Base-by-base conservation (phyloP, 345 rosid genomes). In the Hirschfeldia incana region DNA sequence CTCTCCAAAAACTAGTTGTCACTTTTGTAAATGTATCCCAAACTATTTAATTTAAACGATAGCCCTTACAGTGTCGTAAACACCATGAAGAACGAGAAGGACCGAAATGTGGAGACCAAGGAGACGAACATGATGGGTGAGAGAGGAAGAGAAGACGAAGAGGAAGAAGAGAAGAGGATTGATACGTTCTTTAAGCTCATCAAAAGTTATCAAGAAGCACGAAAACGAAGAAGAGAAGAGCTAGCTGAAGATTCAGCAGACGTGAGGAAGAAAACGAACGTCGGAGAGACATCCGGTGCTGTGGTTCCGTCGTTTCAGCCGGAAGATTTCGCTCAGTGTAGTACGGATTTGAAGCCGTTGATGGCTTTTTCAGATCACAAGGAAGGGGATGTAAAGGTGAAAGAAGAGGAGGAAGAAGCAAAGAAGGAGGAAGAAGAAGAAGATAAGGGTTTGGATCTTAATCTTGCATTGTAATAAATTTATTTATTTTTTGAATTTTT, bases 361-460 rank as follows among this genome's bases (percentile, higher is more conserved):
- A 29, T 74, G 65, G 6, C 12, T 51, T 53, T 68, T 74, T 62
- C 60, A n/a, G 78, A 78, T 55, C 36, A 71, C 4, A 70, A 77
- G 33, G 65, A 78, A 39, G 74, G 53, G 12, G 9, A 8, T 32
- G 10, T 21, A 11, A 69, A 74, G 37, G 67, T 15, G 59, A 51
- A 69, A 39, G 53, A 77, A 27, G 80, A 77, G 13, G 69, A 69
- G 10, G 65, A 57, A 10, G 13, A 59, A 10, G 67, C 17, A n/a
- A 5, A 13, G 6, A 12, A 49, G 17, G 57, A 49, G 15, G 55
- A 12, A 7, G 64, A 61, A n/a, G 28, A 57, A 59, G 77, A 74
- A 69, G 75, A 80, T 0, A 70, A 80, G 29, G 69, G n/a, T 80
- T 76, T 80, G 12, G 80, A 80, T 75, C 83, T 80, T 57, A 80